phyloP scores from a whole-genome alignment of 352 stramenopile species.

The Globisporangium orthogonon region DNA sequence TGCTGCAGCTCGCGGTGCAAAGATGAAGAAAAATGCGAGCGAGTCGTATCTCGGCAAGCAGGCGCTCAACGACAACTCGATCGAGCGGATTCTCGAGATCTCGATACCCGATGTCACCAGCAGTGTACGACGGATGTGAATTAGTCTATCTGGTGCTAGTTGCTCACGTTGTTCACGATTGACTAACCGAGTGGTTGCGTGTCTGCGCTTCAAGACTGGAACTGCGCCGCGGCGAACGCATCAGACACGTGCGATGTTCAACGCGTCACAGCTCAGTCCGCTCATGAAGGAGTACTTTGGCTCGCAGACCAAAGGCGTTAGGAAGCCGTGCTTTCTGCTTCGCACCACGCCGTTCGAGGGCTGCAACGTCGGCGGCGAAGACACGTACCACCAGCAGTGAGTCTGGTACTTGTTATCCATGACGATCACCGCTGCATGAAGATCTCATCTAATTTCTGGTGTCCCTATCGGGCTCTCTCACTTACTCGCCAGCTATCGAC shows the following conservation, averaged over 20 bases:
- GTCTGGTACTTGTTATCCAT: conserved; percentile 1
- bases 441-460: too few species aligned
- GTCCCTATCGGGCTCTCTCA: too few species aligned
- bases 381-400: conserved; percentile 77
- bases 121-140: background rate
- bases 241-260: conserved; percentile 67
- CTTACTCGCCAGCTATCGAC: conserved; percentile 26
- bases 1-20: background rate
- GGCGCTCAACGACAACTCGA: conserved; percentile 40
- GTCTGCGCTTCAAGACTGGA: too few species aligned
- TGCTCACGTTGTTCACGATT: background rate
- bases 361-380: conserved; percentile 71
- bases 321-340: conserved; percentile 65
- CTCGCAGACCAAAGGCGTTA: conserved; percentile 44
- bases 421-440: too few species aligned
- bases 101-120: conserved; percentile 2
- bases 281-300: conserved; percentile 76
- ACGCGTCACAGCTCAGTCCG: conserved; percentile 72
- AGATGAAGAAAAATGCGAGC: conserved; percentile 34
- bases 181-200: too few species aligned
- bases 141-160: background rate
- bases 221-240: conserved; percentile 32
- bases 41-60: conserved; percentile 52
- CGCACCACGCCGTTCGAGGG: conserved; percentile 65
- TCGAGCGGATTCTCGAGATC: conserved; percentile 46